These are phyloP conservation scores for Stentor coeruleus DNA, from an alignment of 73 alveolate genomes.

Conservation along the genomic window DNA sequence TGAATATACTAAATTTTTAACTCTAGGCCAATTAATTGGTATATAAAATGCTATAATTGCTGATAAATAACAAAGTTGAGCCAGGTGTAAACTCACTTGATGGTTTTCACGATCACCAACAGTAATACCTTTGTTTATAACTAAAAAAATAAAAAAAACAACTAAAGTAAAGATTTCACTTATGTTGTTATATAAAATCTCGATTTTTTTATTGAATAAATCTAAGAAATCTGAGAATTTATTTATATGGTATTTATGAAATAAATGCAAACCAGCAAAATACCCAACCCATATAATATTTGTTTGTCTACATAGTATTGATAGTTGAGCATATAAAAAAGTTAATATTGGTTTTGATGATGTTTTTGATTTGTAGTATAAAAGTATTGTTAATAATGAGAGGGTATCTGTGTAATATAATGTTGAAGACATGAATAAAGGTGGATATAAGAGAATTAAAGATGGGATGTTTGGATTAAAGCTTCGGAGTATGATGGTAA, in stretches of 20 bases:
- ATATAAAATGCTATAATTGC: neutral
- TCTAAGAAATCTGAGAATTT: neutral
- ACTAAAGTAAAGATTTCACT: conserved; percentile 11
- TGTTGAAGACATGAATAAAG: conserved; percentile 38
- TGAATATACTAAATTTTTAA: neutral
- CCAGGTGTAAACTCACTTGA: conserved; percentile 24
- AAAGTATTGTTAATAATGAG: conserved; percentile 27
- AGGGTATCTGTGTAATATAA: conserved; percentile 46
- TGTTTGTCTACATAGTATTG: conserved; percentile 43
- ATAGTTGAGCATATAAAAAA: conserved; percentile 34
- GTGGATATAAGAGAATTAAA: conserved; percentile 33
- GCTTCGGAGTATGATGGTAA: neutral
- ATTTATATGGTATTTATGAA: neutral
- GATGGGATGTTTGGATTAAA: neutral
- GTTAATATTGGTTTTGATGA: conserved; percentile 25
- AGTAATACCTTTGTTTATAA: conserved; percentile 33
- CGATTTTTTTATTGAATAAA: conserved; percentile 16
- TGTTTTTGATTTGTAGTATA: conserved; percentile 14
- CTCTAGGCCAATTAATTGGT: neutral
- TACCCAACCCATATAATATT: conserved; percentile 47
- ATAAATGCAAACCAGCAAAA: conserved; percentile 29
- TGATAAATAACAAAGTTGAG: conserved; percentile 30
- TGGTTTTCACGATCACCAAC: conserved; percentile 42
- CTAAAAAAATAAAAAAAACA: conserved; percentile 21
- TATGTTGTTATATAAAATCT: conserved; percentile 17